Evolutionary conservation across 352 stramenopile species (phyloP).

Genomic region (Pythium brachiatum): DNA sequence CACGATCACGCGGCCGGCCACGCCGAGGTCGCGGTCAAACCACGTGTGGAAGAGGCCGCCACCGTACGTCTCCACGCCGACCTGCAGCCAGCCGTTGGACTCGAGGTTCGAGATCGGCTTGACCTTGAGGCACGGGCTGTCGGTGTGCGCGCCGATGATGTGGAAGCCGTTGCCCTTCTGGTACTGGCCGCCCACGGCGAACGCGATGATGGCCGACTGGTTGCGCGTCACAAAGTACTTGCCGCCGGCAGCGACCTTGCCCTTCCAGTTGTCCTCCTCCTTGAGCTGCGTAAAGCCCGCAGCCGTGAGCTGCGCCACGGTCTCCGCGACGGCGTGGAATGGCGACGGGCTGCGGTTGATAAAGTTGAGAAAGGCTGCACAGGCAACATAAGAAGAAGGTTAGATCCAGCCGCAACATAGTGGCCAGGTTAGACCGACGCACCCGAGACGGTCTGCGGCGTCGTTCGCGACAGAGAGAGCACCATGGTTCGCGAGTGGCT

Average conservation of each 20-base stretch:
- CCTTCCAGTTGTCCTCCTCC: conserved; percentile 78
- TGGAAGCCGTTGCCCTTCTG: conserved; percentile 92
- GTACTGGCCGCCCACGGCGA: conserved; percentile 93
- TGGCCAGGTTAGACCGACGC: neutral
- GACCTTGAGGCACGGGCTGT: conserved; percentile 95
- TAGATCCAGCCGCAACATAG: neutral
- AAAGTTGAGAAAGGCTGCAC: conserved; percentile 85
- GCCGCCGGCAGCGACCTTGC: conserved; percentile 63
- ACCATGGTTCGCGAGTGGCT: conserved; percentile 27
- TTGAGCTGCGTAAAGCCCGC: conserved; percentile 91
- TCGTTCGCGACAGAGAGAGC: conserved; percentile 51
- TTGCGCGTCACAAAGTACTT: conserved; percentile 99
- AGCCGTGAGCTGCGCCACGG: conserved; percentile 72
- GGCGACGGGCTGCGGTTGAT: conserved; percentile 93
- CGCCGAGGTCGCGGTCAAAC: conserved; percentile 96
- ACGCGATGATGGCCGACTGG: conserved; percentile 92
- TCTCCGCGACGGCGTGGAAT: conserved; percentile 93
- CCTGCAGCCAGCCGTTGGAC: conserved; percentile 80
- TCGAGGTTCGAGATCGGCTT: conserved; percentile 93
- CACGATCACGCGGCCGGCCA: conserved; percentile 93
- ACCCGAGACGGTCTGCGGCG: conserved; percentile 55
- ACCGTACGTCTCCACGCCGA: conserved; percentile 80
- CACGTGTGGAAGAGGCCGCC: conserved; percentile 98
- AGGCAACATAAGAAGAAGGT: neutral
- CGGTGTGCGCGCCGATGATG: conserved; percentile 96